phyloP scores from a whole-genome alignment of 345 rosid genomes.

The Pistacia vera region DNA sequence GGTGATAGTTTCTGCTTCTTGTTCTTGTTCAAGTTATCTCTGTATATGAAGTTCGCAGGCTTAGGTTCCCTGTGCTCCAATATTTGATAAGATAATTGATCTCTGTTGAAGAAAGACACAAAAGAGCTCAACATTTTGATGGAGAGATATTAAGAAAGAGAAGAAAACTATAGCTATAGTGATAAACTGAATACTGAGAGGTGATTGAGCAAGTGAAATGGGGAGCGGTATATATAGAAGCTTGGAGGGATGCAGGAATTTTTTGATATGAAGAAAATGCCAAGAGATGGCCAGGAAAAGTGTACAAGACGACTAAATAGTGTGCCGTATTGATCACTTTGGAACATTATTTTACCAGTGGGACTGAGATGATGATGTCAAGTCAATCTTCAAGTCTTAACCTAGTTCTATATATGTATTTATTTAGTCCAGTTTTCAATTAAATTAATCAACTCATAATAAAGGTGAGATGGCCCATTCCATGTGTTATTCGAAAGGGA shows the following conservation, averaged over 20 bases:
- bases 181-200: background rate
- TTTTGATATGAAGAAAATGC: background rate
- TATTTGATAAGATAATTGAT: background rate
- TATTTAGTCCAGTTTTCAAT: background rate
- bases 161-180: background rate
- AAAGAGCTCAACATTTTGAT: constrained; percentile 13
- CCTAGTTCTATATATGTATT: too few relatives aligned
- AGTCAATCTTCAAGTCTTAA: background rate
- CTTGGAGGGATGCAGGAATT: background rate
- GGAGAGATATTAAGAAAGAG: background rate
- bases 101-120: background rate
- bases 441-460: too few relatives aligned
- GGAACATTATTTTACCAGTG: background rate
- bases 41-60: constrained; percentile 21
- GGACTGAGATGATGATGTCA: background rate
- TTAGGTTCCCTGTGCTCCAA: background rate
- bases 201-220: background rate
- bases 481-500: too few relatives aligned
- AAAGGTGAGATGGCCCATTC: too few relatives aligned
- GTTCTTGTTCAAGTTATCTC: constrained; percentile 31
- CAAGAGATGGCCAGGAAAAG: background rate
- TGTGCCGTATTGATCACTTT: background rate
- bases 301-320: background rate
- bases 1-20: constrained; percentile 15
- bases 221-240: background rate